These are phyloP conservation scores for Lasiodiplodia sp. DNA, from an alignment of 2,329 filamentous ascomycete species.

Conservation along the genomic window DNA sequence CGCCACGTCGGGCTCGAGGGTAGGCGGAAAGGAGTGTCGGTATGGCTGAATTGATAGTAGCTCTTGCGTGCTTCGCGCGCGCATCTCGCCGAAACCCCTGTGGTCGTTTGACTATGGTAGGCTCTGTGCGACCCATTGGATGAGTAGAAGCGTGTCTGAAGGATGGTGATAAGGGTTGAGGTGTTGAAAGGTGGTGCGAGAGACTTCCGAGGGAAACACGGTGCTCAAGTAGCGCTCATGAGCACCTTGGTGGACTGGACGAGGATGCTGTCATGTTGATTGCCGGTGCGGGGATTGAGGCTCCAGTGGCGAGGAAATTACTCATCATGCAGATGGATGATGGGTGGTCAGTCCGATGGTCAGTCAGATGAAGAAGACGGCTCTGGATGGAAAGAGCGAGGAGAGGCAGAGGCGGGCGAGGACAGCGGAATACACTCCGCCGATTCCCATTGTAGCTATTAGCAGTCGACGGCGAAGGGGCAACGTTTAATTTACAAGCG, in stretches of 20 bases:
- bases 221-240: conserved; percentile 2
- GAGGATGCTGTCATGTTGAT: conserved; percentile 15
- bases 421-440: conserved; percentile 6
- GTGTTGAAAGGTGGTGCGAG: neutral
- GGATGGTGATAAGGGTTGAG: neutral
- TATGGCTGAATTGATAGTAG: no score
- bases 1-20: conserved; percentile 62
- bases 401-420: neutral
- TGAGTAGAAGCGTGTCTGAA: neutral
- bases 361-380: neutral
- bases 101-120: conserved; percentile 47
- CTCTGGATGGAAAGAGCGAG: neutral
- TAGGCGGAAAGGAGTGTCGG: no score
- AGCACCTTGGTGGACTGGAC: conserved; percentile 24
- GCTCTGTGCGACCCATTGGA: conserved; percentile 48
- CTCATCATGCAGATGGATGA: conserved; percentile 12
- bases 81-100: conserved; percentile 44
- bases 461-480: neutral
- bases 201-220: neutral
- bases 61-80: conserved; percentile 62
- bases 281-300: neutral
- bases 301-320: conserved; percentile 5
- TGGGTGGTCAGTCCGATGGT: neutral
- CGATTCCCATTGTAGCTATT: neutral
- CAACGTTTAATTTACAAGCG: conserved; percentile 9